Base-by-base conservation (phyloP, 2,329 filamentous ascomycete genomes). In the Lecanicillium sp. region DNA sequence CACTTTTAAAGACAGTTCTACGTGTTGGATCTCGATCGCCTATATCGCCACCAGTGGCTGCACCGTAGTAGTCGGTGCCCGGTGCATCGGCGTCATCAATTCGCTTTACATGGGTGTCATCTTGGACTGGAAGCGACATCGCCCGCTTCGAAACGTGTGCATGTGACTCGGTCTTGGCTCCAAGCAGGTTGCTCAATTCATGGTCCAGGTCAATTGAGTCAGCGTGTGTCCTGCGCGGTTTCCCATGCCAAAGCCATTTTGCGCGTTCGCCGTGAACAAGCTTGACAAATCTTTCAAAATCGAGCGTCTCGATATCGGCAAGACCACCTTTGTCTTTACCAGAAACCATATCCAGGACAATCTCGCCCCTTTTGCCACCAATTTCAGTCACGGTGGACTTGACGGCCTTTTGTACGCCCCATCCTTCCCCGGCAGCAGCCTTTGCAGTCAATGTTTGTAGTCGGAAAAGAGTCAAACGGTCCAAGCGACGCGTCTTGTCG, bases 181-280 rank as follows among this genome's bases (percentile, higher is more conserved):
- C 17, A 9, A 33, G 16, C 2, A 33, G 32, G 20, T 29, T 28
- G 7, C 33, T 33, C 9, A 36, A 14, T 13, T 75, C 70, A 11
- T 68, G 59, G 3, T 67, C 60, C 34, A 62, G 65, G 4, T 71
- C 68, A 34, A 64, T 60, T n/a, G 65, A 60, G 8, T 71, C 67
- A 3, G 60, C 51, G 2, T 58, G 57, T 3, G 65, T 73, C 53
- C 90, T 87, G 44, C 82, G 78, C 28, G 85, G 75, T 57, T 95
- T 96, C 13, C 90, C 92, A 44, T 85, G 74, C 92, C 92, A 98
- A 2, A 98, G 70, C 87, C 89, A 96, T 58, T 94, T 95, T 13
- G 85, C 73, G 40, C 85, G 77, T 55, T 92, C 85, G 25, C 92
- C 90, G 44, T 80, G 82, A 1, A 83, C 77, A 18, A 94, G 68